Percentiles rank a stretch among this genome's conserved stretches.
These are phyloP conservation scores for Exutisphaerella laricina DNA, from an alignment of 2,329 filamentous ascomycete genomes.

Conservation along the genomic window DNA sequence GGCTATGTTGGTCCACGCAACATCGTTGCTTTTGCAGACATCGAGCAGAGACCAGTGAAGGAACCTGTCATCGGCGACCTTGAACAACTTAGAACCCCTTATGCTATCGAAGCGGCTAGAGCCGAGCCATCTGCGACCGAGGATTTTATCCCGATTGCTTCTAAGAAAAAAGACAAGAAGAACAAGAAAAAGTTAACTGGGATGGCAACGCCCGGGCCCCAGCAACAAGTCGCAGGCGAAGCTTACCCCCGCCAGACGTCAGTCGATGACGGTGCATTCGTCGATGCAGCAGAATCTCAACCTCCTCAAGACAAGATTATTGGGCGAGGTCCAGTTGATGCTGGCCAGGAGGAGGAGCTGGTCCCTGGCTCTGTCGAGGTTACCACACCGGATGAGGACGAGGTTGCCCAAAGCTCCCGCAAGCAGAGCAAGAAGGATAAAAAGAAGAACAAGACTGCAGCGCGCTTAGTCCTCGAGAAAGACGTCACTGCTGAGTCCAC, in stretches of 20 bases:
- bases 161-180: conserved; percentile 30
- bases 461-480: not conserved
- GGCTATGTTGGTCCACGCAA: too few relatives aligned
- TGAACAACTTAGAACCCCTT: too few relatives aligned
- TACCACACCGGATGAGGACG: not conserved
- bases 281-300: not conserved
- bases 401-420: not conserved
- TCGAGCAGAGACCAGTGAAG: too few relatives aligned
- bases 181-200: conserved; percentile 9
- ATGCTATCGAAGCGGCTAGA: not conserved
- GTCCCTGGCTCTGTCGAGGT: too few relatives aligned
- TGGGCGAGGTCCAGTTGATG: too few relatives aligned
- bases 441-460: conserved; percentile 28
- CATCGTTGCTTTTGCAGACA: too few relatives aligned
- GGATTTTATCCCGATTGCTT: conserved; percentile 2
- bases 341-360: too few relatives aligned
- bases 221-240: not conserved
- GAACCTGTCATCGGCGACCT: too few relatives aligned
- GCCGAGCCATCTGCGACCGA: not conserved
- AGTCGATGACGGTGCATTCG: not conserved
- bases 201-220: not conserved
- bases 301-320: too few relatives aligned
- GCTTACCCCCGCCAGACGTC: not conserved
- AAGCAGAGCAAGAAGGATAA: conserved; percentile 26
- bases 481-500: not conserved